Percentiles rank a stretch among this genome's conserved stretches.
These are phyloP conservation scores for Phytophthora parvispora DNA, from an alignment of 352 stramenopile genomes.

Conservation along the genomic window DNA sequence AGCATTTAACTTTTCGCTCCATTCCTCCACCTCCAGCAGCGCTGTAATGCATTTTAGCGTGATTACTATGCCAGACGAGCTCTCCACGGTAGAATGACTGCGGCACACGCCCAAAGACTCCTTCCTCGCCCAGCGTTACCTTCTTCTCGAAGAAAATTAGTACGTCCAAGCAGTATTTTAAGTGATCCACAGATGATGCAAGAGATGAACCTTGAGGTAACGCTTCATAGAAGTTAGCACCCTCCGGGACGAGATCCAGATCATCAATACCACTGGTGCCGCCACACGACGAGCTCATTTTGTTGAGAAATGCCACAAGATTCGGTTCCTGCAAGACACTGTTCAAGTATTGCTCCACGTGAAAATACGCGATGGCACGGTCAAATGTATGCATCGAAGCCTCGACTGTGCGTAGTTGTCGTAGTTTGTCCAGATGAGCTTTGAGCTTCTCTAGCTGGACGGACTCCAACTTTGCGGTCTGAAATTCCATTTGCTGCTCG, in stretches of 20 bases:
- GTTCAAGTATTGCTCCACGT: slow-evolving; percentile 88
- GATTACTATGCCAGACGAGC: slow-evolving; percentile 67
- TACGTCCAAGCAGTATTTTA: slow-evolving; percentile 89
- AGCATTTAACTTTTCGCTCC: slow-evolving; percentile 80
- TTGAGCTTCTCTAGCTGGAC: slow-evolving; percentile 75
- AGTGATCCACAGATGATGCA: slow-evolving; percentile 70
- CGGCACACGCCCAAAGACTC: slow-evolving; percentile 75
- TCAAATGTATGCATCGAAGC: slow-evolving; percentile 85
- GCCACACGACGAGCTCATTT: slow-evolving; percentile 66
- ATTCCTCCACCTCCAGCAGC: slow-evolving; percentile 39
- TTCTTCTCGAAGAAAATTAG: slow-evolving; percentile 92
- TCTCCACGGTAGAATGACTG: slow-evolving; percentile 85
- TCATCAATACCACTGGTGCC: slow-evolving; percentile 39
- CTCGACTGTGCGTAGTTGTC: slow-evolving; percentile 81
- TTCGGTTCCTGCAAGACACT: slow-evolving; percentile 75
- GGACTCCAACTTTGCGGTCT: slow-evolving; percentile 79
- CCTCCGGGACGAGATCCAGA: slow-evolving; percentile 70
- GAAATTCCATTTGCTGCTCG: slow-evolving; percentile 65
- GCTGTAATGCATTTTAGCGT: slow-evolving; percentile 43
- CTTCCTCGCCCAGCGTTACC: slow-evolving; percentile 74
- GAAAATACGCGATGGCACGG: slow-evolving; percentile 81
- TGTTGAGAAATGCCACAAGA: slow-evolving; percentile 78
- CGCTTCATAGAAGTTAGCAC: slow-evolving; percentile 79
- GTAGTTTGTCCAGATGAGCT: slow-evolving; percentile 71
- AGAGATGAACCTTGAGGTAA: slow-evolving; percentile 58